Evolutionary conservation across 1,284 basidiomycete species (phyloP).

Genomic region (Vanrija humicola): DNA sequence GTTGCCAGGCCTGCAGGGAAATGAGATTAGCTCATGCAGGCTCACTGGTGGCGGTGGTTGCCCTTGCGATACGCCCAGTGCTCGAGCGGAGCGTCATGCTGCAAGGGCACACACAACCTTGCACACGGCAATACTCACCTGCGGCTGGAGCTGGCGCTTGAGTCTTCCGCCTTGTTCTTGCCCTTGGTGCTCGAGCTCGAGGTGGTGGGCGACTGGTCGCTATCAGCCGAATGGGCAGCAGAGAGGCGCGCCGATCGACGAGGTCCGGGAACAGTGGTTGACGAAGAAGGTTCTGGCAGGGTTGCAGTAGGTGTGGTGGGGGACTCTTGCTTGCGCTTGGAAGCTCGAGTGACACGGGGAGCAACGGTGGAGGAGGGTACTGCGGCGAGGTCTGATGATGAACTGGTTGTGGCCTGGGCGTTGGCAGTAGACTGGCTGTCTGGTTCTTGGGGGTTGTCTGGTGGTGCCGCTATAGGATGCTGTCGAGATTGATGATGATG

Average conservation of each 20-base stretch:
- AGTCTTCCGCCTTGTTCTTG: constrained; percentile 23
- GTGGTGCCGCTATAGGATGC: constrained; percentile 7
- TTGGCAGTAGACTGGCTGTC: constrained; percentile 2
- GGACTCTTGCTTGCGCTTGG: background rate
- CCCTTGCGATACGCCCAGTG: background rate
- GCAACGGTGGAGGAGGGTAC: background rate
- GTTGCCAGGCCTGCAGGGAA: constrained; percentile 1
- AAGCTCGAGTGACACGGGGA: constrained; percentile 1
- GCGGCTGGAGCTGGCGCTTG: constrained; percentile 6
- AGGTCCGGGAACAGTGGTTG: constrained; percentile 3
- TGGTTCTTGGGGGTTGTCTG: constrained; percentile 5
- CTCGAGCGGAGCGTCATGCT: background rate
- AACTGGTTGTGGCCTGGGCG: background rate
- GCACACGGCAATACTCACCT: constrained; percentile 15
- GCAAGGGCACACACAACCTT: background rate
- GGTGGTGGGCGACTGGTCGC: constrained; percentile 3
- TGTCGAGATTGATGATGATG: constrained; percentile 17
- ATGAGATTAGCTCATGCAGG: no score
- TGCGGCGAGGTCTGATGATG: background rate
- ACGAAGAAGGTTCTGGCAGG: background rate
- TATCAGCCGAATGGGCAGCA: constrained; percentile 12
- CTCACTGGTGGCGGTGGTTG: background rate
- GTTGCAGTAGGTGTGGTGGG: background rate
- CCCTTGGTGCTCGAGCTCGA: constrained; percentile 22
- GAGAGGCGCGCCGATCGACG: constrained; percentile 39